These are phyloP conservation scores for Chenopodium quinoa DNA, from an alignment of 148 eudicot genomes.

Conservation along the genomic window DNA sequence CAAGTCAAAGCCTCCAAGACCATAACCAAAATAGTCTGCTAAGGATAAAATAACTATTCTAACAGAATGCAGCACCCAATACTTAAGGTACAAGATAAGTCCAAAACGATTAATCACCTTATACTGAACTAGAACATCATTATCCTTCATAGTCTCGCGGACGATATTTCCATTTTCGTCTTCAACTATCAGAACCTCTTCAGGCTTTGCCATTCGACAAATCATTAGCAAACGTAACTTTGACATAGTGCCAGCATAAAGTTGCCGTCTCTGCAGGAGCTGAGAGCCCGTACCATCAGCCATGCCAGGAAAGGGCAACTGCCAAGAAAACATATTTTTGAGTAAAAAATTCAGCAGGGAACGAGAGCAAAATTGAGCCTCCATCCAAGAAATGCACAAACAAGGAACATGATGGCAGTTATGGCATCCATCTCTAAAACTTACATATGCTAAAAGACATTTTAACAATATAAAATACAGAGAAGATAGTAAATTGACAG, in stretches of 20 bases:
- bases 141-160: constrained; percentile 99
- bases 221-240: constrained; percentile 91
- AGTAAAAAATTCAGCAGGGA: background rate
- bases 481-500: background rate
- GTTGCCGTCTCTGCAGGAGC: constrained; percentile 69
- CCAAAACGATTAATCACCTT: constrained; percentile 46
- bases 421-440: background rate
- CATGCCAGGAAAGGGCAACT: constrained; percentile 65
- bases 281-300: constrained; percentile 76
- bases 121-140: constrained; percentile 97
- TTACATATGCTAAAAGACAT: too few species aligned
- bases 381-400: background rate
- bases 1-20: background rate
- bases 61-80: background rate
- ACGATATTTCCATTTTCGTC: constrained; percentile 99
- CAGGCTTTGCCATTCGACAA: constrained; percentile 99
- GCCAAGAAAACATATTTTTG: constrained; percentile 15
- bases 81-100: background rate
- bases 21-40: background rate
- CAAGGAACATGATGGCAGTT: background rate
- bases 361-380: too few species aligned
- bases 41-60: background rate
- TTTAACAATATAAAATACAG: background rate
- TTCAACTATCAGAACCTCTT: constrained; percentile 98
- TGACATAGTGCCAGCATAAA: constrained; percentile 79